A percentile compares a stretch with the other conserved stretches of the same genome.
phyloP scores from a whole-genome alignment of 2,329 filamentous ascomycete genomes.

The Ilyonectria mors-panacis region DNA sequence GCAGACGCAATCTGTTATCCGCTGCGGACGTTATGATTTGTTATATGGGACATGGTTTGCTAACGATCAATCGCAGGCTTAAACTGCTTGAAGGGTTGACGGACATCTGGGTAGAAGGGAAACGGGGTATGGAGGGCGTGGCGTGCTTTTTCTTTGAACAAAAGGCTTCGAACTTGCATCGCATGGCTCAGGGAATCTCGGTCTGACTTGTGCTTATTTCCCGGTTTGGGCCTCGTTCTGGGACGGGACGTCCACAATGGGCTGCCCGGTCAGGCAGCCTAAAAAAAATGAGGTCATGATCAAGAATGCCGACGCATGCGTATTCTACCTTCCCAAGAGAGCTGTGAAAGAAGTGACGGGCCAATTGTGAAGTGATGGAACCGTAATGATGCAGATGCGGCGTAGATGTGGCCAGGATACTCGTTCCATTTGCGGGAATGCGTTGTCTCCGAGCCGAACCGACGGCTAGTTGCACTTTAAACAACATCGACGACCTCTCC shows the following conservation, averaged over 20 bases:
- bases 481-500: background rate
- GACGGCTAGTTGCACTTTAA: background rate
- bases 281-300: slow-evolving; percentile 59
- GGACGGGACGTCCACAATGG: slow-evolving; percentile 53
- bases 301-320: slow-evolving; percentile 39
- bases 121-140: slow-evolving; percentile 54
- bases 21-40: background rate
- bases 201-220: slow-evolving; percentile 58
- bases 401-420: slow-evolving; percentile 1
- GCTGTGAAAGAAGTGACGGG: background rate
- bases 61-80: slow-evolving; percentile 47
- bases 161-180: slow-evolving; percentile 56
- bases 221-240: slow-evolving; percentile 56
- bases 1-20: background rate
- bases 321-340: slow-evolving; percentile 18
- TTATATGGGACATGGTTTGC: slow-evolving; percentile 19
- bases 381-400: background rate
- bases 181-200: slow-evolving; percentile 57
- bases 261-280: slow-evolving; percentile 51
- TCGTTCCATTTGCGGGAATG: background rate
- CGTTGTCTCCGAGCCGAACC: slow-evolving; percentile 23
- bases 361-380: background rate
- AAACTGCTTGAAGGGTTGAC: slow-evolving; percentile 48
- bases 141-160: slow-evolving; percentile 56
- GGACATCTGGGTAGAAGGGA: slow-evolving; percentile 54